These are phyloP conservation scores for Beauveria brongniartii DNA, from an alignment of 2,329 filamentous ascomycete species.

Conservation along the genomic window DNA sequence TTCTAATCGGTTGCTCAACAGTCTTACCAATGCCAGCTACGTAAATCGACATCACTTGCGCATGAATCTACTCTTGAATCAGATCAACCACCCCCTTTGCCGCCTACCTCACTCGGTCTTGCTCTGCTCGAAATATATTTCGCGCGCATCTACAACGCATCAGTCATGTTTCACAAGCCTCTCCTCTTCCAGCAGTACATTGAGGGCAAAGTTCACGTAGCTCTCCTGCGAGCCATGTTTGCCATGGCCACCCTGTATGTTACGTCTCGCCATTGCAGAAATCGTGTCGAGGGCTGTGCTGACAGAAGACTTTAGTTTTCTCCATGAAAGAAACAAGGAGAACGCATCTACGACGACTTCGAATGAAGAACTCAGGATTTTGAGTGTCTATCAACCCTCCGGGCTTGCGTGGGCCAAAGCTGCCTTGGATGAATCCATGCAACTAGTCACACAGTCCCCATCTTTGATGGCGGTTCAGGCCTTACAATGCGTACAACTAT, in stretches of 20 bases:
- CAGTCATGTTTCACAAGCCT: neutral
- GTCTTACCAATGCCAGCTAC: constrained; percentile 6
- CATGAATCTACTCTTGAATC: neutral
- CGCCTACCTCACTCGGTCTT: neutral
- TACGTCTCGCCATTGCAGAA: no score
- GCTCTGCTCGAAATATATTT: constrained; percentile 2
- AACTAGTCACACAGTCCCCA: neutral
- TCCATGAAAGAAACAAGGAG: neutral
- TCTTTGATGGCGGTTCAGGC: constrained; percentile 1
- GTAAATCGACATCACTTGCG: neutral
- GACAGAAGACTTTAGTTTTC: neutral
- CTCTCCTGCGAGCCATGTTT: constrained; percentile 2
- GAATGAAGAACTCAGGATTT: neutral
- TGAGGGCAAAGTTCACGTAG: neutral
- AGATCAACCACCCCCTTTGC: neutral
- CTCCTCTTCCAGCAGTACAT: constrained; percentile 1
- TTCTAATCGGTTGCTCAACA: neutral
- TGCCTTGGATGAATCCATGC: neutral
- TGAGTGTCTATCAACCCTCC: neutral
- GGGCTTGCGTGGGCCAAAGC: constrained; percentile 2
- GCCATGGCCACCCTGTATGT: constrained; percentile 4
- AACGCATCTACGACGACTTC: neutral
- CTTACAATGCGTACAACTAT: neutral
- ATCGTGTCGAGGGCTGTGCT: neutral
- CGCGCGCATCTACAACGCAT: neutral